Conservation (phyloP, 2,329 filamentous ascomycete species). For the Domatiomyces catenatus region DNA sequence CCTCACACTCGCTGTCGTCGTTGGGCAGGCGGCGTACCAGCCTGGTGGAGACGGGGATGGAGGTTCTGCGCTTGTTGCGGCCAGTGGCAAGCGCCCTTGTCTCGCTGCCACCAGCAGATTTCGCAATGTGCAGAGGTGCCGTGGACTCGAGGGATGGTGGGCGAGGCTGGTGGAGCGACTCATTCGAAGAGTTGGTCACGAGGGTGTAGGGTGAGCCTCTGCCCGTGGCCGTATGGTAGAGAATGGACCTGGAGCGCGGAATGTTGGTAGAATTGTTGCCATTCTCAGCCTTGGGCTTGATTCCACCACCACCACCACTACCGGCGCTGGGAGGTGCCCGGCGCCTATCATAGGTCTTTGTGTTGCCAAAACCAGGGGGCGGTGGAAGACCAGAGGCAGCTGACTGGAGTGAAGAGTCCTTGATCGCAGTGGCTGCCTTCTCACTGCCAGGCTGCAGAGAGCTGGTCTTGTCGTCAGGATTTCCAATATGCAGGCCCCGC, state of each 20-base stretch:
- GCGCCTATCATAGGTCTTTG: conserved; percentile 9
- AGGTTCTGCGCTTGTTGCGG: conserved; percentile 5
- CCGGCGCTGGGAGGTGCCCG: conserved; percentile 6
- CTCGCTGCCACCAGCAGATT: background rate
- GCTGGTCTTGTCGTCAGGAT: conserved; percentile 6
- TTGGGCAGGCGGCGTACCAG: background rate
- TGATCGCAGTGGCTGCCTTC: background rate
- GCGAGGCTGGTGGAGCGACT: background rate
- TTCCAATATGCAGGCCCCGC: conserved; percentile 5
- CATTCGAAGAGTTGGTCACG: conserved; percentile 1
- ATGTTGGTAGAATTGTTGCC: background rate
- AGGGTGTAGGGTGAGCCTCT: conserved; percentile 12
- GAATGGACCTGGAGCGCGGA: conserved; percentile 6
- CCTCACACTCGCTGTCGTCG: background rate
- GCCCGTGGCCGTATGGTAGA: conserved; percentile 8
- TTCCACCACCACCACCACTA: conserved; percentile 1
- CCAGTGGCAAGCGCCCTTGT: background rate
- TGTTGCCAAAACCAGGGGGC: conserved; percentile 7
- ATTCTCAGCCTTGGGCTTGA: conserved; percentile 2
- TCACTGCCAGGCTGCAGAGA: background rate
- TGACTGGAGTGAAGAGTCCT: conserved; percentile 2
- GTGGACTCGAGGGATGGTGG: background rate
- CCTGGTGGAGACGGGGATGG: conserved; percentile 7
- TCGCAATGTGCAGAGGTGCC: background rate
- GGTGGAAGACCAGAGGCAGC: conserved; percentile 11